A percentile compares a stretch with the other conserved stretches of the same genome.
phyloP scores from a whole-genome alignment of 1,284 basidiomycete genomes.

The Melampsora americana region DNA sequence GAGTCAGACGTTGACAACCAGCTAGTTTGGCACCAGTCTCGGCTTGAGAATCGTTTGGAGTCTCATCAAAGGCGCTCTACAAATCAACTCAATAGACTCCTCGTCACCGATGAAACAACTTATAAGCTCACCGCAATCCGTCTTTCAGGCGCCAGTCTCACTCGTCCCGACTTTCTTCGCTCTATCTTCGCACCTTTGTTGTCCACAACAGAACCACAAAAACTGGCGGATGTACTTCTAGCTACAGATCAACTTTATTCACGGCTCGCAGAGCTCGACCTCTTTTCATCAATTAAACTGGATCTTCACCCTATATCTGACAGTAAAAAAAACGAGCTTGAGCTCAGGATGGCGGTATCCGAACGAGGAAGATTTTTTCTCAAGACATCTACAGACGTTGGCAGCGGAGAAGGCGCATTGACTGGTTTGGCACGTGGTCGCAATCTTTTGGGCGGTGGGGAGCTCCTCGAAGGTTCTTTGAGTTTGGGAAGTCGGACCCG shows the following conservation, averaged over 20 bases:
- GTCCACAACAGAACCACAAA: constrained; percentile 49
- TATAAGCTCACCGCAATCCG: constrained; percentile 67
- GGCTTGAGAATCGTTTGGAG: constrained; percentile 25
- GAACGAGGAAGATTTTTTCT: constrained; percentile 76
- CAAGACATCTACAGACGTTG: constrained; percentile 85
- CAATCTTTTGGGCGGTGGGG: constrained; percentile 88
- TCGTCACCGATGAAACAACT: constrained; percentile 44
- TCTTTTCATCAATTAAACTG: constrained; percentile 71
- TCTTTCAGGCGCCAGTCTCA: constrained; percentile 70
- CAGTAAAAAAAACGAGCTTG: constrained; percentile 70
- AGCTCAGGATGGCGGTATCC: constrained; percentile 72
- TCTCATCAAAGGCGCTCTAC: constrained; percentile 19
- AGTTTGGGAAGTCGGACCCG: constrained; percentile 84
- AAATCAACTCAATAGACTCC: constrained; percentile 17
- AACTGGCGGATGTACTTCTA: constrained; percentile 66
- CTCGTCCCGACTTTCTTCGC: constrained; percentile 73
- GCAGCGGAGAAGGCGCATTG: constrained; percentile 88
- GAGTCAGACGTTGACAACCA: constrained; percentile 40
- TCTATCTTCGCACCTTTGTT: constrained; percentile 71
- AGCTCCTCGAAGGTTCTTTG: constrained; percentile 77
- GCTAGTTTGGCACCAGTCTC: constrained; percentile 33
- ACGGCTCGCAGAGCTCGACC: constrained; percentile 66
- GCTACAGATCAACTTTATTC: constrained; percentile 66
- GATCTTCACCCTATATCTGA: constrained; percentile 67
- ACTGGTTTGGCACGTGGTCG: constrained; percentile 74